Percentiles rank a stretch among this genome's conserved stretches.
phyloP scores from a whole-genome alignment of 2,329 filamentous ascomycete genomes.

The Curvularia spicifera region DNA sequence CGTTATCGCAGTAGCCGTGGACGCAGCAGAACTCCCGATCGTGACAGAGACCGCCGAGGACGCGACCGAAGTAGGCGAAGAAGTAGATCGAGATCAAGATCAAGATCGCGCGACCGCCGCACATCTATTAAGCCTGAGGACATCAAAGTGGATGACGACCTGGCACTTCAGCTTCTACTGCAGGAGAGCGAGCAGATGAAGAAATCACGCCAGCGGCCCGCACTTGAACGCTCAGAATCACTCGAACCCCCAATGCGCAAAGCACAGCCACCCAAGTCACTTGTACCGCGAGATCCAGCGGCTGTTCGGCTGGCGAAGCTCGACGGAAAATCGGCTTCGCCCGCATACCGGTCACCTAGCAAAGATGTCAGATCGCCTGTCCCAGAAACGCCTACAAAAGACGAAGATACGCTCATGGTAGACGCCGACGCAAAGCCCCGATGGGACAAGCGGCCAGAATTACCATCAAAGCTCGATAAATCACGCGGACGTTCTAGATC shows the following conservation, averaged over 20 bases:
- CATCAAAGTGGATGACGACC: conserved; percentile 49
- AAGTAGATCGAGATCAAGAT: conserved; percentile 26
- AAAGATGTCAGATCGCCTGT: conserved; percentile 25
- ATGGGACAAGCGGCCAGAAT: conserved; percentile 37
- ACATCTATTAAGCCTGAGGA: conserved; percentile 40
- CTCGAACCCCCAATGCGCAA: conserved; percentile 49
- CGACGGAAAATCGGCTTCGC: conserved; percentile 38
- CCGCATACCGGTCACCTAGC: conserved; percentile 31
- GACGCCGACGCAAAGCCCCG: conserved; percentile 34
- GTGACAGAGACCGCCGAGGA: conserved; percentile 32
- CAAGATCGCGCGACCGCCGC: conserved; percentile 33
- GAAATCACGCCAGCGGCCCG: conserved; percentile 46
- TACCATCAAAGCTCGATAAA: conserved; percentile 30
- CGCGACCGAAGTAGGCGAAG: conserved; percentile 34
- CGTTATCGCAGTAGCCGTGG: conserved; percentile 39
- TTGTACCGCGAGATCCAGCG: conserved; percentile 45
- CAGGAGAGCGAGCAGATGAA: conserved; percentile 49
- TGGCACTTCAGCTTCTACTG: conserved; percentile 44
- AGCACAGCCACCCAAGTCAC: conserved; percentile 44
- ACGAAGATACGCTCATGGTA: conserved; percentile 38
- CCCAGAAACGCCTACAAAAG: conserved; percentile 27
- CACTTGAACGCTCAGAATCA: conserved; percentile 48
- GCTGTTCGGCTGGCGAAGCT: conserved; percentile 38
- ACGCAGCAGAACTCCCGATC: conserved; percentile 36
- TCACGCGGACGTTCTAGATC: conserved; percentile 41